phyloP scores from a whole-genome alignment of 805 yeast genomes.

The Metschnikowia gruessii region DNA sequence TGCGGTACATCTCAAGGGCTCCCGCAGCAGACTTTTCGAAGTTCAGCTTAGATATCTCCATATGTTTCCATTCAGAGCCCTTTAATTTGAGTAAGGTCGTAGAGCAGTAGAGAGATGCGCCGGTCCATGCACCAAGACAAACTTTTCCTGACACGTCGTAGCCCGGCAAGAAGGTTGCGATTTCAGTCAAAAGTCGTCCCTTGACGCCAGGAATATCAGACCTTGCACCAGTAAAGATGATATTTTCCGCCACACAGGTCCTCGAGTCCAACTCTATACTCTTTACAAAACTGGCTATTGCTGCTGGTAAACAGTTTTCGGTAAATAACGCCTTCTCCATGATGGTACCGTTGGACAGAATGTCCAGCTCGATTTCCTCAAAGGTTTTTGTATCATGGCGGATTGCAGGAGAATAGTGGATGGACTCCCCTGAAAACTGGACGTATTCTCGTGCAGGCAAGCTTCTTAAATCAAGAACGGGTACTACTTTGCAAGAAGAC shows the following conservation, averaged over 20 bases:
- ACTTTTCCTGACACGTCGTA: conserved; percentile 9
- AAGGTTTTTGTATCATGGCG: not conserved
- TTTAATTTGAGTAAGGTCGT: conserved; percentile 15
- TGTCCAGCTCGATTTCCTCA: conserved; percentile 8
- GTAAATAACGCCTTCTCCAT: conserved; percentile 2
- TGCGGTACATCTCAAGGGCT: conserved; percentile 1
- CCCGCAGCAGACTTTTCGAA: conserved; percentile 4
- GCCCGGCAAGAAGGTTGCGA: conserved; percentile 6
- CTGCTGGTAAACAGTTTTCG: conserved; percentile 1
- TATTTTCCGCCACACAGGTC: conserved; percentile 8
- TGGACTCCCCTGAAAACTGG: conserved; percentile 13
- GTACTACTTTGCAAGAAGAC: conserved; percentile 11
- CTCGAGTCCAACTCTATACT: conserved; percentile 13
- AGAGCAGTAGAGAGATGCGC: conserved; percentile 21
- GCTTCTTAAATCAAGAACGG: conserved; percentile 13
- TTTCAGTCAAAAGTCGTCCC: conserved; percentile 8
- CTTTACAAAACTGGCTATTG: conserved; percentile 4
- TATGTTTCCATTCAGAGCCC: conserved; percentile 15
- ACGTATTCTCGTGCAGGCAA: conserved; percentile 3
- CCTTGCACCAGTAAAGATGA: conserved; percentile 14
- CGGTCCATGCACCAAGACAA: conserved; percentile 19
- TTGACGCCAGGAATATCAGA: conserved; percentile 9
- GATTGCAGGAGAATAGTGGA: conserved; percentile 9
- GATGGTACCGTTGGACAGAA: not conserved
- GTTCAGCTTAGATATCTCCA: conserved; percentile 10